A percentile compares a stretch with the other conserved stretches of the same genome.
phyloP scores from a whole-genome alignment of 2,329 filamentous ascomycete genomes.

The Aspergillus sp. region DNA sequence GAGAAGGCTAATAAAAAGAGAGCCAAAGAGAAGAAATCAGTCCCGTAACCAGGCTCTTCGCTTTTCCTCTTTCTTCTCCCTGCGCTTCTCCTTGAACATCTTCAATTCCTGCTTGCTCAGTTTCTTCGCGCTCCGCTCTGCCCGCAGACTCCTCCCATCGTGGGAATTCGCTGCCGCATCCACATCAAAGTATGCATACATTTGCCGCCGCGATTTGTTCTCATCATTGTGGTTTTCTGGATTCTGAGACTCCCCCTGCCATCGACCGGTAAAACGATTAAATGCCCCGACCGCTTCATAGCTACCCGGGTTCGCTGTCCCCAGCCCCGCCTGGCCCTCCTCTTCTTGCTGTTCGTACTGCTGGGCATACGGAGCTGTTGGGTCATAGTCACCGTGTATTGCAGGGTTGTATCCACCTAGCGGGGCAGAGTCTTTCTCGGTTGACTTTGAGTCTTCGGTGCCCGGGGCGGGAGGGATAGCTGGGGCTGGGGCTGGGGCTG shows the following conservation, averaged over 20 bases:
- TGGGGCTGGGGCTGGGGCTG: background rate
- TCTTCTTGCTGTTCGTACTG: constrained; percentile 44
- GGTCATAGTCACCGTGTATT: constrained; percentile 95
- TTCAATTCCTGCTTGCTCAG: constrained; percentile 83
- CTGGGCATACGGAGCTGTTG: constrained; percentile 89
- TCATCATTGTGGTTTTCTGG: constrained; percentile 82
- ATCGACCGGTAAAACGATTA: constrained; percentile 86
- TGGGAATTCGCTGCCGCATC: constrained; percentile 90
- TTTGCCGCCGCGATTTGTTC: constrained; percentile 80
- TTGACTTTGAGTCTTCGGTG: constrained; percentile 25
- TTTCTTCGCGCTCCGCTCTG: constrained; percentile 83
- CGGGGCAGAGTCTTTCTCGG: constrained; percentile 43
- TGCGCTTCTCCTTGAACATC: constrained; percentile 85
- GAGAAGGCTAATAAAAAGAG: background rate
- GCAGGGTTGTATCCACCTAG: constrained; percentile 86
- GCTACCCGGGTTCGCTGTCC: constrained; percentile 44
- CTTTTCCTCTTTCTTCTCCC: constrained; percentile 91
- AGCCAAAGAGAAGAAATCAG: constrained; percentile 47
- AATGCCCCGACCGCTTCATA: constrained; percentile 75
- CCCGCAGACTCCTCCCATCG: constrained; percentile 85
- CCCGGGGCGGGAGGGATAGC: constrained; percentile 13
- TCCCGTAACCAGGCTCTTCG: constrained; percentile 86
- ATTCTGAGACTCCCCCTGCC: constrained; percentile 66
- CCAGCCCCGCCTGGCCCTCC: constrained; percentile 28
- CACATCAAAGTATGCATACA: constrained; percentile 94